Base-by-base conservation (phyloP, 2,329 filamentous ascomycete species). In the Cladorrhinum sp. region DNA sequence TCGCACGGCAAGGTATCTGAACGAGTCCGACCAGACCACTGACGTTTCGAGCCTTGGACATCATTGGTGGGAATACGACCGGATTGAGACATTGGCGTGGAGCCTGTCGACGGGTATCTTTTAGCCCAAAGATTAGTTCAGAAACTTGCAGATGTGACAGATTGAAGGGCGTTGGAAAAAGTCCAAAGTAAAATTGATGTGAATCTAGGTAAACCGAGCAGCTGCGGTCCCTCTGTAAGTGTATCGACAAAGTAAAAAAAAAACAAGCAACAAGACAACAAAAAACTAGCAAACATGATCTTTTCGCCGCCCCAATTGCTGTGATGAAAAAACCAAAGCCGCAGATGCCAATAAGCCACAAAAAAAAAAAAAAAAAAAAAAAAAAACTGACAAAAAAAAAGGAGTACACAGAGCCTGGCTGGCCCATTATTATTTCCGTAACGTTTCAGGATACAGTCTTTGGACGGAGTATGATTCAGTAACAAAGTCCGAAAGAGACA, bases 331-430 rank as follows among this genome's bases (percentile, higher is more conserved):
- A n/a, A 18, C 16, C 16, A 20, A 46, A 18, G 6, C 42, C 42
- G 16, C 42, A 46, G 42, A 46, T 46, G 7, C 42, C 42, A 46
- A 18, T 21, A 21, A 20, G 16, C 36, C 36, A 42, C 7, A 46
- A 46, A 20, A 18, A 46, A 7, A 46, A 46, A 46, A 18, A 46
- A 18, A 46, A 46, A 5, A 57, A 12, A 24, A 46, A 56, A 24
- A 20, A 21, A 33, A 56, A 26, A n/a, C n/a, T n/a, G n/a, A n/a
- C n/a, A 54, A n/a, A 53, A 58, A 57, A 50, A 20, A 42, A 42
- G 12, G 36, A 5, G 14, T 7, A n/a, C 12, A 42, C 10, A 46
- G n/a, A 9, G 42, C 18, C 18, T 28, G 4, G 42, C 6, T 12
- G 42, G 8, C 42, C 7, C 7, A 21, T 18, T 46, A 42, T 18